Base-by-base conservation (phyloP, 1,284 basidiomycete genomes). In the Heterobasidion parviporum region DNA sequence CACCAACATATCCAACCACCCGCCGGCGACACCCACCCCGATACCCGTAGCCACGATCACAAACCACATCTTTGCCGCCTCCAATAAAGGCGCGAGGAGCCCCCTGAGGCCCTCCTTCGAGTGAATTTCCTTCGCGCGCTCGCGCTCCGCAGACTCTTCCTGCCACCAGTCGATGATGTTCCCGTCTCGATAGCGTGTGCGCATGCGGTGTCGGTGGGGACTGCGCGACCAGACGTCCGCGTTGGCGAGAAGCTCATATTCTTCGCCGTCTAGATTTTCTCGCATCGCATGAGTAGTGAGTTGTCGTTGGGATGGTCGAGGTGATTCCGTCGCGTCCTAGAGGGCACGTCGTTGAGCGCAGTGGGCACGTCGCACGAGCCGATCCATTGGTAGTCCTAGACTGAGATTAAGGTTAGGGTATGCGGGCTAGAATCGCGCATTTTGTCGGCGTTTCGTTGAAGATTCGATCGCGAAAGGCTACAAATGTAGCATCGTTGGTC, bases 1-100 rank as follows among this genome's bases (percentile, higher is more conserved):
- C 8, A 88, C 85, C 34, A 89, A 70, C 5, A 90, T 79, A 67
- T 90, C 88, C 55, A 91, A 65, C 79, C 81, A 87, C 6, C 84
- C 87, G 32, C 87, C 87, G 20, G 82, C 76, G 4, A 85, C 68
- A 1, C 88, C 87, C 50, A 87, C 80, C 0, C 83, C 82, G n/a
- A 84, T 64, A 10, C 86, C 86, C 12, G 84, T 85, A 50, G 78
- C 62, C 54, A 88, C 75, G 20, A 87, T 76, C 38, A 88, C 80
- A 44, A 88, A 67, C 87, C 87, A 89, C 63, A 85, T 77, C 50
- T 79, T 74, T 14, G 77, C 73, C 18, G 79, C 79, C 60, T 89
- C 83, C 57, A 81, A 62, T 35, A 83, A 68, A 6, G 82, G 79
- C 2, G 76, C 67, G 14, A 83, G 60, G 43, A 82, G 65, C 6